phyloP scores from a whole-genome alignment of 1,284 basidiomycete species.

The Ganoderma resinaceum region DNA sequence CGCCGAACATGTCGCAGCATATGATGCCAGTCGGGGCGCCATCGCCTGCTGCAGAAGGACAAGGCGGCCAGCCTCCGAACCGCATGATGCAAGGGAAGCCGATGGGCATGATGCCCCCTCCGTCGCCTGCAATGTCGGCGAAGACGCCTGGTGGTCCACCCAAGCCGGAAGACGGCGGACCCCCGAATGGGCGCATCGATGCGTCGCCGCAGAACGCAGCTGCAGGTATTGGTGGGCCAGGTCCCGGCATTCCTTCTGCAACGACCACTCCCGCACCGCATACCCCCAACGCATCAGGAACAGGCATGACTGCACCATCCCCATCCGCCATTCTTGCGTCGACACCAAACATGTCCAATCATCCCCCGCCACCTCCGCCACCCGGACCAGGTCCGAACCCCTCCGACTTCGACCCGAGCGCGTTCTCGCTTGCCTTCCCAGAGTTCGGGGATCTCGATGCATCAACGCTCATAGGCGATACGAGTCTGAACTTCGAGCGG shows the following conservation, averaged over 20 bases:
- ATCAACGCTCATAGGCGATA: conserved; percentile 27
- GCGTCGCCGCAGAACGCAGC: conserved; percentile 56
- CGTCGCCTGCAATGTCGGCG: conserved; percentile 49
- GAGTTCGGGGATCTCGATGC: conserved; percentile 18
- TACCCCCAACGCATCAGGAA: conserved; percentile 49
- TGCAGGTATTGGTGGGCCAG: conserved; percentile 23
- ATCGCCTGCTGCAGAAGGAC: conserved; percentile 32
- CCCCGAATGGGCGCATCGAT: conserved; percentile 41
- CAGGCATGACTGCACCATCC: conserved; percentile 51
- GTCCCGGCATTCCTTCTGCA: conserved; percentile 28
- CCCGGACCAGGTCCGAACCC: conserved; percentile 35
- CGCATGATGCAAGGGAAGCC: conserved; percentile 45
- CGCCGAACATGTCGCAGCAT: conserved; percentile 30
- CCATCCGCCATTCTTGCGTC: conserved; percentile 49
- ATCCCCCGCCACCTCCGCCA: conserved; percentile 30
- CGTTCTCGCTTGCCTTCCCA: conserved; percentile 47
- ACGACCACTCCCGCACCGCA: conserved; percentile 51
- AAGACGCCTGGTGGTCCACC: conserved; percentile 36
- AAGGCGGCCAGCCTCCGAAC: conserved; percentile 30
- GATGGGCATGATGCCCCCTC: conserved; percentile 57
- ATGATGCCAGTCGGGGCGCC: conserved; percentile 31
- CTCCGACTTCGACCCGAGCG: conserved; percentile 50
- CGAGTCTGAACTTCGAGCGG: conserved; percentile 66
- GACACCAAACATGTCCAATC: conserved; percentile 22
- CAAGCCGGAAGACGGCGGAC: conserved; percentile 35